Conservation (phyloP, 106 monocot species). For the Posidonia australis region DNA sequence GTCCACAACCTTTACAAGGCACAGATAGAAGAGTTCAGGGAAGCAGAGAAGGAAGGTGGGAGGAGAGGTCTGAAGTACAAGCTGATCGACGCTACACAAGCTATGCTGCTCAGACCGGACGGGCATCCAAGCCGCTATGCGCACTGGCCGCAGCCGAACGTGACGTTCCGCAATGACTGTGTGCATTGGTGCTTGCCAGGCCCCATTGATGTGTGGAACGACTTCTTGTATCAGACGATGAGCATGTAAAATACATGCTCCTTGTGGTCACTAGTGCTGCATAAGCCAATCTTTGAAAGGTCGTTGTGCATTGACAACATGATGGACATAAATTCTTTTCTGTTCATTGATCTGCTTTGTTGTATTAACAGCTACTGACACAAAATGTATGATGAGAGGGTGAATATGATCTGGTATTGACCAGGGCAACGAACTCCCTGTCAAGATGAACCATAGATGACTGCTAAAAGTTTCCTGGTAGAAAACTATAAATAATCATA, state of each 20-base stretch:
- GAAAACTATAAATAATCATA: too few relatives aligned
- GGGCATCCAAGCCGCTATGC: conserved; percentile 19
- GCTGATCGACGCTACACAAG: conserved; percentile 2
- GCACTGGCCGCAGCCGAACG: conserved; percentile 9
- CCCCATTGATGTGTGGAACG: conserved; percentile 12
- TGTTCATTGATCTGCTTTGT: too few relatives aligned
- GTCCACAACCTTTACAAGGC: not conserved
- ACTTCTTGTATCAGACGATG: conserved; percentile 9
- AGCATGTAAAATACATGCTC: not conserved
- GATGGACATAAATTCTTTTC: too few relatives aligned
- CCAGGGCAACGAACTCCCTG: too few relatives aligned
- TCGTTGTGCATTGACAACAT: too few relatives aligned
- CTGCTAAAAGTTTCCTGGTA: too few relatives aligned
- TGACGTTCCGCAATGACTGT: conserved; percentile 21
- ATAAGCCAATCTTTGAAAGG: too few relatives aligned
- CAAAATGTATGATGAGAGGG: too few relatives aligned
- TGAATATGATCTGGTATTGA: too few relatives aligned
- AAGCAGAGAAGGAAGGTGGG: conserved; percentile 3
- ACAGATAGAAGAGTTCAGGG: conserved; percentile 6
- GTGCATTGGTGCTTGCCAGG: conserved; percentile 31
- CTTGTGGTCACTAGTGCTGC: too few relatives aligned
- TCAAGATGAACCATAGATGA: too few relatives aligned
- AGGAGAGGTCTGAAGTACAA: conserved; percentile 1
- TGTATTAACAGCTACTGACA: too few relatives aligned
- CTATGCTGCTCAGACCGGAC: conserved; percentile 16